phyloP scores from a whole-genome alignment of 2,329 filamentous ascomycete genomes.

The Stagonosporopsis cucurbitacearum region DNA sequence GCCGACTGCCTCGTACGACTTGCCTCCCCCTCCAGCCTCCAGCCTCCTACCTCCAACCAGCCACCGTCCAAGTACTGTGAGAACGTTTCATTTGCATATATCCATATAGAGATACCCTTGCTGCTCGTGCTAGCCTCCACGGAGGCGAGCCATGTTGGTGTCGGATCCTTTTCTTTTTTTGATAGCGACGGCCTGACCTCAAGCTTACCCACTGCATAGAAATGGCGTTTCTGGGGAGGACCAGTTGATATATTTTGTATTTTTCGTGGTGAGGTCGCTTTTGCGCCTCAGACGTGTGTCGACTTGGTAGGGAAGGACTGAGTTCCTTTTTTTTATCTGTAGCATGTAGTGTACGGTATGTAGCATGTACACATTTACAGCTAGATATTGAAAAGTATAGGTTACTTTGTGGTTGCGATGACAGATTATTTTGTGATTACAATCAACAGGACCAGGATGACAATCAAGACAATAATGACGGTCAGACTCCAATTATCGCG shows the following conservation, averaged over 20 bases:
- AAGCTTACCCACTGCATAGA: slow-evolving; percentile 26
- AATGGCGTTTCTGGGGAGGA: slow-evolving; percentile 30
- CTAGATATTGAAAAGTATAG: not conserved
- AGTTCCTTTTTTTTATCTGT: slow-evolving; percentile 7
- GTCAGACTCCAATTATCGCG: slow-evolving; percentile 89
- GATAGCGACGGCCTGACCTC: slow-evolving; percentile 10
- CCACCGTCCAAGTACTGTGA: not conserved
- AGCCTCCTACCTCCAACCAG: not conserved
- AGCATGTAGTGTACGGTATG: slow-evolving; percentile 19
- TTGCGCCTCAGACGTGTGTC: slow-evolving; percentile 3
- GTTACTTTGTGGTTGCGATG: too few relatives aligned
- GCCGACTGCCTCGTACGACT: too few relatives aligned
- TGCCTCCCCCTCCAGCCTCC: too few relatives aligned
- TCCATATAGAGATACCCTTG: slow-evolving; percentile 41
- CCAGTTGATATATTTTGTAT: too few relatives aligned
- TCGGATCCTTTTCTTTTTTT: slow-evolving; percentile 14
- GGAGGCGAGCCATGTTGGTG: slow-evolving; percentile 11
- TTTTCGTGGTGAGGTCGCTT: slow-evolving; percentile 5
- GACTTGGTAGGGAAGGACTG: not conserved
- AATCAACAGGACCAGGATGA: slow-evolving; percentile 82
- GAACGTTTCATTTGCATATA: slow-evolving; percentile 38
- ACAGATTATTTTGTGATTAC: slow-evolving; percentile 59
- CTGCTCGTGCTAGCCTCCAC: slow-evolving; percentile 10
- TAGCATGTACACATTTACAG: not conserved
- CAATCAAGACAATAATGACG: slow-evolving; percentile 78